Conservation (phyloP, 164 flowering plant genomes). For the Echeveria elegans region DNA sequence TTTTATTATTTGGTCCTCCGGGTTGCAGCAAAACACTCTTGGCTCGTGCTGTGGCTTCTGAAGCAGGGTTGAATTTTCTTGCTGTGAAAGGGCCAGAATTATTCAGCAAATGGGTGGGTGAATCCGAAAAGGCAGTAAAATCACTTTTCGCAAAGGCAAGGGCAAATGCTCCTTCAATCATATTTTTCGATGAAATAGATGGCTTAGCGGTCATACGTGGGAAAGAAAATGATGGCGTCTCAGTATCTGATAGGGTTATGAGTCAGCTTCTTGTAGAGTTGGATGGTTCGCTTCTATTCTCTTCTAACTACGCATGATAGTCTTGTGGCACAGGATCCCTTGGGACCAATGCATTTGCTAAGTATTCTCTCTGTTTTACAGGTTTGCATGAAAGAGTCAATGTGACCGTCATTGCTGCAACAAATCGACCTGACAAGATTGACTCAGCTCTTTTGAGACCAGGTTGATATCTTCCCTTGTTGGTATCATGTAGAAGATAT, state of each 20-base stretch:
- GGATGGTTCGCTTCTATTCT: slow-evolving; percentile 53
- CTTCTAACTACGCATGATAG: not conserved
- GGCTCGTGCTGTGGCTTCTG: slow-evolving; percentile 99
- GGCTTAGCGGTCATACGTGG: slow-evolving; percentile 84
- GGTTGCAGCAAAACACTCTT: slow-evolving; percentile 98
- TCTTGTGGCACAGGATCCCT: too few species aligned
- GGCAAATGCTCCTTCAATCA: slow-evolving; percentile 92
- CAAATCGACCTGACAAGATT: slow-evolving; percentile 95
- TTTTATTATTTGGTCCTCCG: slow-evolving; percentile 95
- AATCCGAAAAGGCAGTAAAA: slow-evolving; percentile 95
- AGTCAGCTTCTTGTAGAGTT: slow-evolving; percentile 94
- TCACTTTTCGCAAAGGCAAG: slow-evolving; percentile 87
- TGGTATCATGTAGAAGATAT: not conserved
- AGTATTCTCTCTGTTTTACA: slow-evolving; percentile 21
- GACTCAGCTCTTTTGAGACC: slow-evolving; percentile 92
- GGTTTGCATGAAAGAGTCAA: slow-evolving; percentile 80
- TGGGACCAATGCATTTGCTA: too few species aligned
- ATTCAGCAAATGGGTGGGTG: slow-evolving; percentile 99
- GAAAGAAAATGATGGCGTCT: slow-evolving; percentile 75
- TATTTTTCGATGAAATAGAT: slow-evolving; percentile 97
- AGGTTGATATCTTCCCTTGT: slow-evolving; percentile 29
- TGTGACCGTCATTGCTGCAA: slow-evolving; percentile 96
- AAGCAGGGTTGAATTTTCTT: slow-evolving; percentile 81
- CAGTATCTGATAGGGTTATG: slow-evolving; percentile 91
- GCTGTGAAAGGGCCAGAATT: slow-evolving; percentile 98